Evolutionary conservation across 805 yeast species (phyloP).

Genomic region (Teunomyces panamensis): DNA sequence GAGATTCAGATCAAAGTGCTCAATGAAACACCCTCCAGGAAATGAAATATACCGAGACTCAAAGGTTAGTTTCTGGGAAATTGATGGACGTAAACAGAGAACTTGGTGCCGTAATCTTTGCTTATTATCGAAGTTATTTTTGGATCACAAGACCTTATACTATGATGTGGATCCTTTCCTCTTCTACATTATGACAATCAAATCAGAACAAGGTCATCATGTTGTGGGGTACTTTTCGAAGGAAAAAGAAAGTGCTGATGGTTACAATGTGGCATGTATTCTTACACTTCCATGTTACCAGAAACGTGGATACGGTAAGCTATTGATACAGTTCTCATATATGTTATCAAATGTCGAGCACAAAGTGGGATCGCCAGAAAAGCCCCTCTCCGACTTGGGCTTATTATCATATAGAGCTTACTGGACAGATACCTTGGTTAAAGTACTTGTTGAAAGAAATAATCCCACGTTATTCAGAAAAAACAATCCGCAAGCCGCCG

Average conservation of each 20-base stretch:
- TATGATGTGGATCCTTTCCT: constrained; percentile 98
- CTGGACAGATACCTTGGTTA: constrained; percentile 90
- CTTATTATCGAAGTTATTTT: constrained; percentile 79
- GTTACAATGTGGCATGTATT: constrained; percentile 95
- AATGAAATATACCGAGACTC: constrained; percentile 95
- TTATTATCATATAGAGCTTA: constrained; percentile 88
- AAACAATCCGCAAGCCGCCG: constrained; percentile 30
- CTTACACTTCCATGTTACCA: constrained; percentile 95
- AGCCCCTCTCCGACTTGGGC: constrained; percentile 94
- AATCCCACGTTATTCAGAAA: constrained; percentile 36
- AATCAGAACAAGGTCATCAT: constrained; percentile 91
- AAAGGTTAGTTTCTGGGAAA: constrained; percentile 90
- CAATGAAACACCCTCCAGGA: constrained; percentile 96
- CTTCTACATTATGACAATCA: constrained; percentile 91
- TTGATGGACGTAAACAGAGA: constrained; percentile 93
- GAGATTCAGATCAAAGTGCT: constrained; percentile 82
- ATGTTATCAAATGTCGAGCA: constrained; percentile 84
- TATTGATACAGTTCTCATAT: constrained; percentile 90
- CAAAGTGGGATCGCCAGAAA: constrained; percentile 95
- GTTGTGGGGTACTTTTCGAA: constrained; percentile 95
- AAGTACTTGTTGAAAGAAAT: constrained; percentile 60
- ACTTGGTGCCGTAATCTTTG: constrained; percentile 97
- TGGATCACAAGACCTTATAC: constrained; percentile 94
- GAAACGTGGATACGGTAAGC: constrained; percentile 88
- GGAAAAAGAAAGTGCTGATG: constrained; percentile 94